Base-by-base conservation (phyloP, 1,284 basidiomycete genomes). In the Chondrostereum purpureum region DNA sequence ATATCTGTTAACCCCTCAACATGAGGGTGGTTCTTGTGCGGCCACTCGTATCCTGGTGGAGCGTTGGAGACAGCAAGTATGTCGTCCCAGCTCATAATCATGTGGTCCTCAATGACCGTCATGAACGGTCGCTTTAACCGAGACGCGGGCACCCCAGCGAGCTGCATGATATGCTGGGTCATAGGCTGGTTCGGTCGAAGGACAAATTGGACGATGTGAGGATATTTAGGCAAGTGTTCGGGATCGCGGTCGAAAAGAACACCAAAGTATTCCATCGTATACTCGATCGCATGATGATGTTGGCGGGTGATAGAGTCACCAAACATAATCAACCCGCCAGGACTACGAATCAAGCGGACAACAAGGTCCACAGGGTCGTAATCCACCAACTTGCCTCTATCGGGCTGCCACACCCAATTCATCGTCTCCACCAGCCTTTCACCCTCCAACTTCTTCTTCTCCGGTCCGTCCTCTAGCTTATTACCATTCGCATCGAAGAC, bases 301-400 rank as follows among this genome's bases (percentile, higher is more conserved):
- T 48, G 37, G 8, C 37, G 34, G 12, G 23, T 44, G 16, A 43
- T 44, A 4, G 42, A 44, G 36, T 43, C 46, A n/a, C 46, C 46
- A 17, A 48, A 20, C 20, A 48, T 43, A 4, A 48, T 41, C 3
- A 48, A 33, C 10, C 46, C 46, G 4, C 46, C 46, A 11, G 46
- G 46, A n/a, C 42, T 44, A 19, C 41, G 38, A 12, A 48, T 19
- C 19, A 44, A 14, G 18, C 46, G 46, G 10, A 48, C 46, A 10
- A 48, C 42, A n/a, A 48, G 41, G 5, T 43, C 46, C 3, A 48
- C 42, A 18, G 46, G 42, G 23, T 48, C 46, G 14, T 44, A 48
- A 12, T 43, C 42, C 13, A 48, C 20, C 10, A 48, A 18, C 4
- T 31, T 14, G 12, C 46, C 46, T 39, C 46, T 18, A 18, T 23